Percentiles rank a stretch among this genome's conserved stretches.
Evolutionary conservation across 208 protist species (phyloP).

Genomic region (Leishmania lainsoni): DNA sequence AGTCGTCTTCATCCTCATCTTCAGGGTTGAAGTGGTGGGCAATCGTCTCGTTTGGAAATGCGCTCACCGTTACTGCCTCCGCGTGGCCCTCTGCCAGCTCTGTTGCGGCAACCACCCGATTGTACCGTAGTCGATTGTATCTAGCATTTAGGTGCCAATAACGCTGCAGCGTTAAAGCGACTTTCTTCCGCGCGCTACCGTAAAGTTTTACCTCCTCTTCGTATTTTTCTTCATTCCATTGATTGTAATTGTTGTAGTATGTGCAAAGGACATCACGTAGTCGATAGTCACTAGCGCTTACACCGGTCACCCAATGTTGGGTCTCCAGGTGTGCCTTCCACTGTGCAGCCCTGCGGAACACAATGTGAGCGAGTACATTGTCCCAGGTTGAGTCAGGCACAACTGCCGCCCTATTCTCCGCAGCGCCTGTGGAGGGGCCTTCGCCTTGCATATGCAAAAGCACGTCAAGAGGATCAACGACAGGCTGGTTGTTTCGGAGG

Average conservation of each 20-base stretch:
- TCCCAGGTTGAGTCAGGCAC: slow-evolving; percentile 29
- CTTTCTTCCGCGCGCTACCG: slow-evolving; percentile 24
- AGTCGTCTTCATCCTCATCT: slow-evolving; percentile 38
- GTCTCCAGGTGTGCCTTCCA: slow-evolving; percentile 67
- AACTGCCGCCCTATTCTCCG: neutral
- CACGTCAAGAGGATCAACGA: slow-evolving; percentile 79
- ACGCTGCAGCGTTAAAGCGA: slow-evolving; percentile 55
- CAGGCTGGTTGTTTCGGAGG: slow-evolving; percentile 37
- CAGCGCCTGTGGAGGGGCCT: neutral
- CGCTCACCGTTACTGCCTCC: slow-evolving; percentile 37
- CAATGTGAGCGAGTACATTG: slow-evolving; percentile 54
- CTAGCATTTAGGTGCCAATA: slow-evolving; percentile 83
- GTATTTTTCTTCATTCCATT: slow-evolving; percentile 47
- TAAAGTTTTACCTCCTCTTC: slow-evolving; percentile 16
- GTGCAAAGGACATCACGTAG: slow-evolving; percentile 72
- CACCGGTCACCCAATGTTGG: slow-evolving; percentile 46
- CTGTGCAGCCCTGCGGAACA: slow-evolving; percentile 62
- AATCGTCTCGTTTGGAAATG: slow-evolving; percentile 57
- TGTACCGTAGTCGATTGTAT: slow-evolving; percentile 88
- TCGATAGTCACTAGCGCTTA: slow-evolving; percentile 61
- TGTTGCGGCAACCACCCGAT: slow-evolving; percentile 71
- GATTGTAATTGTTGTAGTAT: slow-evolving; percentile 83
- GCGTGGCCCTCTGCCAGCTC: slow-evolving; percentile 49
- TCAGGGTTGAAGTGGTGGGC: slow-evolving; percentile 40
- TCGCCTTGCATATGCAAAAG: slow-evolving; percentile 60